Evolutionary conservation across 1,284 basidiomycete species (phyloP), one percentile per base, ranked within the genome.

Genomic region (Sanguinoderma infundibulare): DNA sequence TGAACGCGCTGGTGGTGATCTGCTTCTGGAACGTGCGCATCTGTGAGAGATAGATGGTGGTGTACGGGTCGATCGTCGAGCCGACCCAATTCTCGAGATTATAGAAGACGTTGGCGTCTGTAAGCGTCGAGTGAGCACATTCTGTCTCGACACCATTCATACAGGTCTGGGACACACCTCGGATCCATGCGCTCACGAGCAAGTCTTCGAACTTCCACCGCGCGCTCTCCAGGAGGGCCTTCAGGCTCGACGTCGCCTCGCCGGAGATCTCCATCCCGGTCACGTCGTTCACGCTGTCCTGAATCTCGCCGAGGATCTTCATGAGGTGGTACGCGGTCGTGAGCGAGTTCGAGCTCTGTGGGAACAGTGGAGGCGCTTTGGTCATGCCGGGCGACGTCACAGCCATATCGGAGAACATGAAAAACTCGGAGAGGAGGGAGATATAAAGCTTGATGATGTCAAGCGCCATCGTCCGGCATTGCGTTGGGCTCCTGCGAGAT

Each of bases 361-460:
- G 96, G 15, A 98, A 83, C 62, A 90, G 85, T 0, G 86, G 79
- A 2, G 92, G 83, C 26, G 79, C 59, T 67, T 65, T 51, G 67
- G 65, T 60, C 61, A 69, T 61, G 50, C 83, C 76, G 20, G 81
- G 78, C 40, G 79, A 70, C 78, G 83, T 84, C 53, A 88, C 83
- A 8, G 81, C 83, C 73, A 86, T 84, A 73, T 96, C 88, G 6
- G 95, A 97, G 57, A 98, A 81, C 47, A 83, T 84, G 79, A 99
- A 98, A 76, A 96, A 96, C 67, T 95, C 87, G 2, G 95, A 96
- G 32, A 99, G 78, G 9, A 93, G 83, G 3, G 90, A 86, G 62
- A 95, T 90, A 78, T 97, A 99, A 30, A 92, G 84, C 70, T 93
- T 92, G 67, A 98, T 83, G 57, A 98, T 88, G 69, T 98, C 96